A percentile compares a stretch with the other conserved stretches of the same genome.
phyloP scores from a whole-genome alignment of 768 basidiomycete species.

The Trametes punicea region DNA sequence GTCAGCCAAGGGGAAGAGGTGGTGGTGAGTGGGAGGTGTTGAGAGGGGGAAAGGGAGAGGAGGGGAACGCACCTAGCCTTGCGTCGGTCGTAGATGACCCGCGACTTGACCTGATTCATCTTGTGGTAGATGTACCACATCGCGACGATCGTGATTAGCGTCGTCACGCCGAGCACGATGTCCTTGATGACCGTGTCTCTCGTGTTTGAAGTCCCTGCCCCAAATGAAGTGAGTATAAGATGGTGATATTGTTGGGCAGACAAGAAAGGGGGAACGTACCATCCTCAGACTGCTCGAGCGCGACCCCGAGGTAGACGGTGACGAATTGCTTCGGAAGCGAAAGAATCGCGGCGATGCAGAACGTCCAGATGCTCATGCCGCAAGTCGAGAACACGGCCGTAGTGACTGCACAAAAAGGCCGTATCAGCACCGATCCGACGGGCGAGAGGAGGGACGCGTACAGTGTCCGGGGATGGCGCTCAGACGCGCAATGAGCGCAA shows the following conservation, averaged over 20 bases:
- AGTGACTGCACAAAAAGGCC: slow-evolving; percentile 55
- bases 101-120: slow-evolving; percentile 67
- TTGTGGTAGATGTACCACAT: slow-evolving; percentile 80
- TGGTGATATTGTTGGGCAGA: background rate
- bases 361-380: slow-evolving; percentile 79
- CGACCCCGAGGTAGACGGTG: slow-evolving; percentile 86
- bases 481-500: slow-evolving; percentile 71
- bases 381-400: slow-evolving; percentile 87
- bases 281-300: slow-evolving; percentile 51
- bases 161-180: slow-evolving; percentile 61
- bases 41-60: background rate
- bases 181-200: slow-evolving; percentile 67
- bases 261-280: background rate
- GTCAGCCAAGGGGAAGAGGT: no score
- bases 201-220: slow-evolving; percentile 33
- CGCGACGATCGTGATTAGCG: slow-evolving; percentile 68
- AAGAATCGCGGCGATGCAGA: slow-evolving; percentile 74
- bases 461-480: slow-evolving; percentile 88
- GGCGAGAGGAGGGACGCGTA: slow-evolving; percentile 35
- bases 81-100: slow-evolving; percentile 64
- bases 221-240: background rate
- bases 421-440: no score
- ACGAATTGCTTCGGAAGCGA: slow-evolving; percentile 90
- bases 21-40: background rate
- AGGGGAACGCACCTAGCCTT: slow-evolving; percentile 53